These are phyloP conservation scores for Meredithiella fracta DNA, from an alignment of 2,329 filamentous ascomycete species.

Conservation along the genomic window DNA sequence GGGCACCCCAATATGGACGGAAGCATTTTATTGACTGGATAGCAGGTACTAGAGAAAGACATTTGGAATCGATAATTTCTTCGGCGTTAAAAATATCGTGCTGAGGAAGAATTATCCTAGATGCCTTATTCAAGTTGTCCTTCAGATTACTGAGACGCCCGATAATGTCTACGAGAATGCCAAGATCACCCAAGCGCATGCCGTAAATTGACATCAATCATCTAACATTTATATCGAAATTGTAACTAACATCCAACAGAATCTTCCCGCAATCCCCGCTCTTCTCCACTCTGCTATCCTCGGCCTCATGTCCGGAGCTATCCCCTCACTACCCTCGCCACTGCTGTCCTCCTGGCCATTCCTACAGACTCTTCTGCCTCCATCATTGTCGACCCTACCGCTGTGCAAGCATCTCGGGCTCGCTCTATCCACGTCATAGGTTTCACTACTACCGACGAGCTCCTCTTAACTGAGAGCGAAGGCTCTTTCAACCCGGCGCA, in stretches of 20 bases:
- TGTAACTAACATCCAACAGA: slow-evolving; percentile 29
- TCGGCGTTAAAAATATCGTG: slow-evolving; percentile 55
- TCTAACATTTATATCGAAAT: background rate
- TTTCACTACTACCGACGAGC: slow-evolving; percentile 56
- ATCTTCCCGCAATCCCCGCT: slow-evolving; percentile 63
- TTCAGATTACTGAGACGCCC: slow-evolving; percentile 58
- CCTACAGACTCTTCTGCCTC: slow-evolving; percentile 25
- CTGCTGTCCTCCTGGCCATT: slow-evolving; percentile 48
- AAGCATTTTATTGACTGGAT: slow-evolving; percentile 2
- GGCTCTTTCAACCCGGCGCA: slow-evolving; percentile 58
- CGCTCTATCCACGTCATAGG: slow-evolving; percentile 67
- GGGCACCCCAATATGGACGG: background rate
- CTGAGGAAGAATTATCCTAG: slow-evolving; percentile 61
- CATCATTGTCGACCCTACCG: slow-evolving; percentile 43
- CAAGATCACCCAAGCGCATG: slow-evolving; percentile 41
- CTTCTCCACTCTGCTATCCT: slow-evolving; percentile 66
- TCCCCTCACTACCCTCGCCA: slow-evolving; percentile 59
- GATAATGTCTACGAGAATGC: slow-evolving; percentile 48
- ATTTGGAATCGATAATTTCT: slow-evolving; percentile 64
- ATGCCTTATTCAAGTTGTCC: slow-evolving; percentile 60
- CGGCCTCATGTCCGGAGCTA: slow-evolving; percentile 63
- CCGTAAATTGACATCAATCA: slow-evolving; percentile 29
- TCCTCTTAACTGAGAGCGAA: slow-evolving; percentile 67
- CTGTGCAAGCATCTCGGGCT: slow-evolving; percentile 43
- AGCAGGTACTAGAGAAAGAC: slow-evolving; percentile 55